A percentile compares a stretch with the other conserved stretches of the same genome.
phyloP scores from a whole-genome alignment of 2,329 filamentous ascomycete species.

The Fusarium sp. region DNA sequence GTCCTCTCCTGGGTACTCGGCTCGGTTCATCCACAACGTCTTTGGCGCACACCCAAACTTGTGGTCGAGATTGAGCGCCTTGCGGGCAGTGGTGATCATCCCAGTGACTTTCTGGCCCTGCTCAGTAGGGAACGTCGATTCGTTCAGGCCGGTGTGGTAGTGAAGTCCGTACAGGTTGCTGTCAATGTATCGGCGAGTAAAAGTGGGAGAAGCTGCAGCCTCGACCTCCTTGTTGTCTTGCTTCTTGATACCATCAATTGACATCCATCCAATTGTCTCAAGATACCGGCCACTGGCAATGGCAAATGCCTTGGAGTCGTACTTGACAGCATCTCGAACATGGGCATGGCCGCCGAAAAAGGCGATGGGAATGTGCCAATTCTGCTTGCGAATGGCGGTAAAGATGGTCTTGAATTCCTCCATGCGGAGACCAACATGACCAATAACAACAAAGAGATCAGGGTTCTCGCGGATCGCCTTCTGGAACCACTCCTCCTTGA shows the following conservation, averaged over 20 bases:
- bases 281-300: constrained; percentile 92
- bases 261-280: constrained; percentile 96
- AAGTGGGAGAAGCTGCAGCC: constrained; percentile 62
- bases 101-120: constrained; percentile 78
- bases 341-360: constrained; percentile 94
- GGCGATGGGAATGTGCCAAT: constrained; percentile 86
- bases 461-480: constrained; percentile 85
- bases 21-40: constrained; percentile 84
- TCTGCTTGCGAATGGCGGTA: constrained; percentile 79
- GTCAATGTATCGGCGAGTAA: constrained; percentile 88
- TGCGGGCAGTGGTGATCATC: constrained; percentile 77
- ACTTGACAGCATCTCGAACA: constrained; percentile 85
- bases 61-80: constrained; percentile 77
- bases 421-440: constrained; percentile 86
- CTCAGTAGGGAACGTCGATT: constrained; percentile 79
- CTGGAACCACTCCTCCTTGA: constrained; percentile 91
- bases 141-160: constrained; percentile 81
- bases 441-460: constrained; percentile 87
- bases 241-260: constrained; percentile 73
- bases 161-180: constrained; percentile 90
- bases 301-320: constrained; percentile 81
- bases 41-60: constrained; percentile 85
- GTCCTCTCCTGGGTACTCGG: constrained; percentile 76
- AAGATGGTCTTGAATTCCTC: constrained; percentile 83
- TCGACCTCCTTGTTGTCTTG: constrained; percentile 43